Evolutionary conservation across 2,329 filamentous ascomycete genomes (phyloP).

Genomic region (Didymella pinodella): DNA sequence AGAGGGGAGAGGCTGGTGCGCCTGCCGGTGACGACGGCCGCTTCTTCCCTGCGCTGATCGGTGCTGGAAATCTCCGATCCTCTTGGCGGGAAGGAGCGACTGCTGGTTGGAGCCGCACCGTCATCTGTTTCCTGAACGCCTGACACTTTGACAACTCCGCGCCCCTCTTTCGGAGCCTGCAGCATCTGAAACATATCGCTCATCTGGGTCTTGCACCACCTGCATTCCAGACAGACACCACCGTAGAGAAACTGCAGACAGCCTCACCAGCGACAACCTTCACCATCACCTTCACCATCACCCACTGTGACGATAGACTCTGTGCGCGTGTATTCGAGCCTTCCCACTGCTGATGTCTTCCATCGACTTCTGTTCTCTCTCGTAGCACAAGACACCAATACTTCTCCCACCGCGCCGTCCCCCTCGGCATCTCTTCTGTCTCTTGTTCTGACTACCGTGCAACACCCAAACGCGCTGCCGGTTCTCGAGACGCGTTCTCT

Average conservation of each 20-base stretch:
- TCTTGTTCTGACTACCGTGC: conserved; percentile 21
- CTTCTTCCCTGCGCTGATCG: conserved; percentile 24
- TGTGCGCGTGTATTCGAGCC: not conserved
- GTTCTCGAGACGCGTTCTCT: conserved; percentile 17
- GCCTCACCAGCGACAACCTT: not conserved
- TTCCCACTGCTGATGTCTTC: not conserved
- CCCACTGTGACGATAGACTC: not conserved
- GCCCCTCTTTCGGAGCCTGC: not conserved
- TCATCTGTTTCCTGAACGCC: conserved; percentile 14
- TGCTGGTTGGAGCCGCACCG: conserved; percentile 21
- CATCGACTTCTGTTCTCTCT: not conserved
- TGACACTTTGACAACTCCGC: conserved; percentile 19
- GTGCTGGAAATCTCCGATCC: conserved; percentile 27
- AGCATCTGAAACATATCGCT: conserved; percentile 20
- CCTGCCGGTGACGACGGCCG: conserved; percentile 15
- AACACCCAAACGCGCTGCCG: conserved; percentile 17
- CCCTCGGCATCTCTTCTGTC: conserved; percentile 16
- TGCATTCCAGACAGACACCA: conserved; percentile 15
- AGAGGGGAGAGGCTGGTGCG: conserved; percentile 25
- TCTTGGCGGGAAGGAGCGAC: conserved; percentile 15
- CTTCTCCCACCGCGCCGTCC: conserved; percentile 3
- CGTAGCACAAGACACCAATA: conserved; percentile 12
- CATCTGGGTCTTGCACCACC: conserved; percentile 5
- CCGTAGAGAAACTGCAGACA: not conserved
- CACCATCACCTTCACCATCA: not conserved